Conservation (phyloP, 2,329 filamentous ascomycete species). For the Fusarium proliferatum region DNA sequence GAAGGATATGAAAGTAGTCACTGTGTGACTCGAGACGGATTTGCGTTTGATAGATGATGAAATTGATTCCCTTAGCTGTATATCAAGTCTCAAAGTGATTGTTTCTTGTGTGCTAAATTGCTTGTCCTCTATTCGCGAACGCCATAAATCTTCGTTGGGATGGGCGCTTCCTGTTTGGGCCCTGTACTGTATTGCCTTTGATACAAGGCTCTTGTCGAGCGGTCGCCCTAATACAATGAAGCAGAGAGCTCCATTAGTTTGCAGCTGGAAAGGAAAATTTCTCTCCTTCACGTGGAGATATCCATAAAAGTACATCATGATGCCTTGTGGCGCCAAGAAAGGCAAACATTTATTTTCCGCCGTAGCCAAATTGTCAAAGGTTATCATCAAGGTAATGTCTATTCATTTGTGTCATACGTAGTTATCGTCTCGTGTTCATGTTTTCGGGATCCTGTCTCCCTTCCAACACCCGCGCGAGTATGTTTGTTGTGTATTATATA, state of each 20-base stretch:
- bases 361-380: not conserved
- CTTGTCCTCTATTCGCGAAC: not conserved
- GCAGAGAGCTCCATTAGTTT: not conserved
- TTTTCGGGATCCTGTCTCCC: conserved; percentile 29
- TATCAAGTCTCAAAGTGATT: not conserved
- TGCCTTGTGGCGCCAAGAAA: not conserved
- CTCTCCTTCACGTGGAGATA: not conserved
- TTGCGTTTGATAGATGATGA: conserved; percentile 47
- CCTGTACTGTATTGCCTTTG: not conserved
- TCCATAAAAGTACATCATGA: not conserved
- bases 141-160: not conserved
- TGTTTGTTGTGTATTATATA: conserved; percentile 16
- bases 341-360: not conserved
- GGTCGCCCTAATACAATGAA: not conserved
- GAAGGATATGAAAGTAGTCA: conserved; percentile 20
- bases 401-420: conserved; percentile 30
- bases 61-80: conserved; percentile 46
- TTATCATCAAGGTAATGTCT: conserved; percentile 23
- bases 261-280: not conserved
- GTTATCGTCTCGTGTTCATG: conserved; percentile 32
- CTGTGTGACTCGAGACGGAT: conserved; percentile 33
- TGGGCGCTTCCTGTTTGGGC: not conserved
- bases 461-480: not conserved
- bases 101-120: not conserved
- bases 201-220: not conserved